Conservation (phyloP, 495 filamentous ascomycete genomes). For the Aspergillus nidulans region DNA sequence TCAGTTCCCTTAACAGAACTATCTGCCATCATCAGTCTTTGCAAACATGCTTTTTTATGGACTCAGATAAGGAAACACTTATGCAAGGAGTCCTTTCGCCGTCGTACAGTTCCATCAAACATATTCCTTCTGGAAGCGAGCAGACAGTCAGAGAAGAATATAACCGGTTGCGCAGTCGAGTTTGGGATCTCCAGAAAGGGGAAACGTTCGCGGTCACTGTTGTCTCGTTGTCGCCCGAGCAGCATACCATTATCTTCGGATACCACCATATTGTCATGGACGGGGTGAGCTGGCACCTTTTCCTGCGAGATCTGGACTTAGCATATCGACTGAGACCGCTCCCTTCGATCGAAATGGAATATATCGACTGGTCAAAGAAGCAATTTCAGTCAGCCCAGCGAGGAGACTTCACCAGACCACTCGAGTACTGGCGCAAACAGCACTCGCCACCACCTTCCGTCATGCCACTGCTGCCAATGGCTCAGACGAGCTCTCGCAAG, state of each 20-base stretch:
- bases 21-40: background rate
- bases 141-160: background rate
- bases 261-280: conserved; percentile 11
- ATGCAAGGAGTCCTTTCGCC: no score
- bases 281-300: conserved; percentile 1
- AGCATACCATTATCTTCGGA: conserved; percentile 3
- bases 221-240: background rate
- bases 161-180: background rate
- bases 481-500: background rate
- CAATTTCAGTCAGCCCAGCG: background rate
- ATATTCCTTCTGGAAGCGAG: background rate
- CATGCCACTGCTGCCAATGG: background rate
- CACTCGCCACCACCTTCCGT: background rate
- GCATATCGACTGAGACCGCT: background rate
- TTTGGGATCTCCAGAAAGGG: background rate
- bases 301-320: background rate
- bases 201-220: background rate
- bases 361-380: background rate
- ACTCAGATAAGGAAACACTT: background rate
- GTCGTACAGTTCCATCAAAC: background rate
- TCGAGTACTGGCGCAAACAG: background rate
- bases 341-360: background rate
- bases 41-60: background rate
- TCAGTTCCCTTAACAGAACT: background rate
- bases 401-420: background rate